Conservation (phyloP, 257 asterid species). For the Penstemon newberryi region DNA sequence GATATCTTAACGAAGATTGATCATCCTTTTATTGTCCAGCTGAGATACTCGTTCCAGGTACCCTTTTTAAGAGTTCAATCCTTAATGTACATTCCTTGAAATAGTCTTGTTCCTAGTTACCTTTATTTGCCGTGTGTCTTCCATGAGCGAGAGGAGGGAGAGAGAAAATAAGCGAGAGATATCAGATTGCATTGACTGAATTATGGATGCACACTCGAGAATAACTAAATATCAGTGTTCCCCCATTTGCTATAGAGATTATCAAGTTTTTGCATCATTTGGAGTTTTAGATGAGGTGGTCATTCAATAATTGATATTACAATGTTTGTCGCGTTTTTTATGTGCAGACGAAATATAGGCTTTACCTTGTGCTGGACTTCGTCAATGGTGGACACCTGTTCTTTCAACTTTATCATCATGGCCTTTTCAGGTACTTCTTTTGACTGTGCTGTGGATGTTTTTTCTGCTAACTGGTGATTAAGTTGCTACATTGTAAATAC, state of each 20-base stretch:
- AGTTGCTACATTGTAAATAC: slow-evolving; percentile 8
- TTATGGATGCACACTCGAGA: background rate
- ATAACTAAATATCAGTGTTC: background rate
- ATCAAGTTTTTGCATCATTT: slow-evolving; percentile 13
- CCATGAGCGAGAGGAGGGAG: background rate
- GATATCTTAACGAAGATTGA: slow-evolving; percentile 64
- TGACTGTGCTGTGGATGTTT: slow-evolving; percentile 10
- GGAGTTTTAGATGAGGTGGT: background rate
- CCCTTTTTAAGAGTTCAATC: background rate
- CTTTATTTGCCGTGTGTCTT: background rate
- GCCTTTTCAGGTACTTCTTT: slow-evolving; percentile 60
- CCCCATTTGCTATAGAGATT: background rate
- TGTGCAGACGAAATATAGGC: slow-evolving; percentile 70
- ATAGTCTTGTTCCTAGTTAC: background rate
- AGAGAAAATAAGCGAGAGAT: background rate
- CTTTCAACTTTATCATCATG: slow-evolving; percentile 71
- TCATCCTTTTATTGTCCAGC: slow-evolving; percentile 63
- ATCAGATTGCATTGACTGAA: background rate
- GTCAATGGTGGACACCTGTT: slow-evolving; percentile 76
- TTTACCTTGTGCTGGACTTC: slow-evolving; percentile 75
- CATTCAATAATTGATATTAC: background rate
- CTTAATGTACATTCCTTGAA: background rate
- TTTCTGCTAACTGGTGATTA: slow-evolving; percentile 7
- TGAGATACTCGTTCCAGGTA: slow-evolving; percentile 76
- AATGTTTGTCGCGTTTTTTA: slow-evolving; percentile 8